phyloP scores from a whole-genome alignment of 2,329 filamentous ascomycete species.

The Sporothrix mexicana region DNA sequence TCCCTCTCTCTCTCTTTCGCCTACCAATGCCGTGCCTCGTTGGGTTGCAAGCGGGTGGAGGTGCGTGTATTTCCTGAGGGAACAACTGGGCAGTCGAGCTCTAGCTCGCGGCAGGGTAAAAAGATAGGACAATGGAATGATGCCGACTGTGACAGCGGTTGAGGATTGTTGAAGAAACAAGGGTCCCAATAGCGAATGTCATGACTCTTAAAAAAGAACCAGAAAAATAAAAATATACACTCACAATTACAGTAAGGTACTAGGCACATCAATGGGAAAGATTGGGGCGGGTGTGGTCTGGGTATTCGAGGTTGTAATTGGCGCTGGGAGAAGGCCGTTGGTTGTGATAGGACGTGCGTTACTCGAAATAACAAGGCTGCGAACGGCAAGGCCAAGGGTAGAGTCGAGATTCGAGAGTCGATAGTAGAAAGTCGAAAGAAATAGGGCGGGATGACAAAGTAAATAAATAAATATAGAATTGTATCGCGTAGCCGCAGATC shows the following conservation, averaged over 20 bases:
- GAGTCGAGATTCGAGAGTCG: not conserved
- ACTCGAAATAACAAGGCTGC: not conserved
- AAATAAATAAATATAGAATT: not conserved
- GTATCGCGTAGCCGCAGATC: constrained; percentile 7
- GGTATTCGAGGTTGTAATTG: not conserved
- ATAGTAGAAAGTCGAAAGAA: not conserved
- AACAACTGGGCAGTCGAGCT: constrained; percentile 15
- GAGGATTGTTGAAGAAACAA: not conserved
- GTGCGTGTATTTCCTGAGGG: not conserved
- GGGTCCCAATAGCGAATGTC: not conserved
- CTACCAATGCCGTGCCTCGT: constrained; percentile 3
- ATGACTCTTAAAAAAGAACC: not conserved
- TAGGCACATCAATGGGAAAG: not conserved
- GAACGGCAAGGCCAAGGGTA: not conserved
- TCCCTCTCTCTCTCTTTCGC: too few species aligned
- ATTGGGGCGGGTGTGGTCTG: not conserved
- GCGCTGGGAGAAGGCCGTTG: not conserved
- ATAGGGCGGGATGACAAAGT: not conserved
- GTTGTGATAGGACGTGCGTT: not conserved
- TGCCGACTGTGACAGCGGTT: constrained; percentile 9
- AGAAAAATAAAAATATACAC: not conserved
- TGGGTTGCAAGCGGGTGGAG: constrained; percentile 23
- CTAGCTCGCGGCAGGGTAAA: not conserved
- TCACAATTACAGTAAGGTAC: not conserved
- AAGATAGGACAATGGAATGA: not conserved